phyloP scores from a whole-genome alignment of 805 yeast genomes.

The Candida peoriensis region DNA sequence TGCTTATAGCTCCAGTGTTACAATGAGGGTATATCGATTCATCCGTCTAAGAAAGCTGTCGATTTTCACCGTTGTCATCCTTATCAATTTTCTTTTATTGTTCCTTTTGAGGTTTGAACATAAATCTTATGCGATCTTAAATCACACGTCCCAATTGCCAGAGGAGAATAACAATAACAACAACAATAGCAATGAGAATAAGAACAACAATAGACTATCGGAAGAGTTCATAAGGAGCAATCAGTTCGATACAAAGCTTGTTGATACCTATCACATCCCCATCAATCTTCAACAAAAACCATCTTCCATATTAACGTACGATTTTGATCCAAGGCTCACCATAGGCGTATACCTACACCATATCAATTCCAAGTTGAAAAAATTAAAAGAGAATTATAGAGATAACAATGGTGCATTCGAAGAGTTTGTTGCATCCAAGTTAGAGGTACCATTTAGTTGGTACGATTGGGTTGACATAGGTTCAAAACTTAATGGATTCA shows the following conservation, averaged over 20 bases:
- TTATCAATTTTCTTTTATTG: too few relatives aligned
- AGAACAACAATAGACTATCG: background rate
- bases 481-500: slow-evolving; percentile 32
- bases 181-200: too few relatives aligned
- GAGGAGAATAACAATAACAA: too few relatives aligned
- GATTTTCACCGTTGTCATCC: too few relatives aligned
- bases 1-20: too few relatives aligned
- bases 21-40: too few relatives aligned
- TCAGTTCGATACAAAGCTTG: background rate
- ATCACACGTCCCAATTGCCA: too few relatives aligned
- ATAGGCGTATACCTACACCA: slow-evolving; percentile 43
- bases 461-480: slow-evolving; percentile 49
- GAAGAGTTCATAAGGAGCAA: background rate
- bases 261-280: background rate
- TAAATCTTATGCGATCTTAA: too few relatives aligned
- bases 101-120: too few relatives aligned
- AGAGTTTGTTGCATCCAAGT: background rate
- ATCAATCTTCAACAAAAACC: background rate
- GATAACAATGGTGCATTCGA: too few relatives aligned
- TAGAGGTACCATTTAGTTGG: slow-evolving; percentile 47
- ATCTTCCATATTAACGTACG: slow-evolving; percentile 32
- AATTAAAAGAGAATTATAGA: too few relatives aligned
- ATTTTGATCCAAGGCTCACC: slow-evolving; percentile 54
- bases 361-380: slow-evolving; percentile 21
- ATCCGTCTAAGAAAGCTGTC: too few relatives aligned